These are phyloP conservation scores for Magnolia sinica DNA, from an alignment of 164 flowering plant genomes.

Conservation along the genomic window DNA sequence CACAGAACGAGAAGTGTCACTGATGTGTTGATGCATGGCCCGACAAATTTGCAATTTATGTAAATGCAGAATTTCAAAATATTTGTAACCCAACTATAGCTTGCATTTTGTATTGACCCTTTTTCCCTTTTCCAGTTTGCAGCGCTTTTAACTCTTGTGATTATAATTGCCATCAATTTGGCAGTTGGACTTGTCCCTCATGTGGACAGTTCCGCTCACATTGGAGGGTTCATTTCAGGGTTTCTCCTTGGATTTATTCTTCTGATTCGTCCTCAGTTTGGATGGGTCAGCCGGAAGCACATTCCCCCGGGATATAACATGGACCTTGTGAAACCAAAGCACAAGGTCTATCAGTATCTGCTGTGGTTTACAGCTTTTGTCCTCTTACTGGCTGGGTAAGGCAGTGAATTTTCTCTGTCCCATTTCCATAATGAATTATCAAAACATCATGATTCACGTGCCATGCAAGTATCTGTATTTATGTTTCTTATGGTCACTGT, in stretches of 20 bases:
- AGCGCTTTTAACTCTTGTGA: constrained; percentile 37
- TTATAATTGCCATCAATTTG: constrained; percentile 45
- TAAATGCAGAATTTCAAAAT: neutral
- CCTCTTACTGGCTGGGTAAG: constrained; percentile 28
- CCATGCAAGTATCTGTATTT: neutral
- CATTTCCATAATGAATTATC: neutral
- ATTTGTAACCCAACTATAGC: neutral
- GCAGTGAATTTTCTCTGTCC: neutral
- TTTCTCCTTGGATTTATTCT: constrained; percentile 64
- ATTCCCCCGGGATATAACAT: constrained; percentile 45
- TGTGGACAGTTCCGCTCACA: constrained; percentile 59
- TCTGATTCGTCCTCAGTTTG: constrained; percentile 65
- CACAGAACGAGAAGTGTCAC: neutral
- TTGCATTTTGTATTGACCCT: neutral
- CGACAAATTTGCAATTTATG: neutral
- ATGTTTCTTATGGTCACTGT: neutral
- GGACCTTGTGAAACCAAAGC: constrained; percentile 39
- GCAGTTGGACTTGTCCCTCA: constrained; percentile 52
- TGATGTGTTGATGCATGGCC: neutral
- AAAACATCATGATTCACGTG: neutral
- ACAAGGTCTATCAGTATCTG: constrained; percentile 52
- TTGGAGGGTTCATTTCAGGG: constrained; percentile 63
- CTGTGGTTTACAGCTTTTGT: constrained; percentile 36
- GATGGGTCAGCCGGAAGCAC: constrained; percentile 45
- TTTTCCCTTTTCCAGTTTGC: constrained; percentile 35